phyloP scores from a whole-genome alignment of 2,329 filamentous ascomycete genomes.

The Fonsecaea monophora region DNA sequence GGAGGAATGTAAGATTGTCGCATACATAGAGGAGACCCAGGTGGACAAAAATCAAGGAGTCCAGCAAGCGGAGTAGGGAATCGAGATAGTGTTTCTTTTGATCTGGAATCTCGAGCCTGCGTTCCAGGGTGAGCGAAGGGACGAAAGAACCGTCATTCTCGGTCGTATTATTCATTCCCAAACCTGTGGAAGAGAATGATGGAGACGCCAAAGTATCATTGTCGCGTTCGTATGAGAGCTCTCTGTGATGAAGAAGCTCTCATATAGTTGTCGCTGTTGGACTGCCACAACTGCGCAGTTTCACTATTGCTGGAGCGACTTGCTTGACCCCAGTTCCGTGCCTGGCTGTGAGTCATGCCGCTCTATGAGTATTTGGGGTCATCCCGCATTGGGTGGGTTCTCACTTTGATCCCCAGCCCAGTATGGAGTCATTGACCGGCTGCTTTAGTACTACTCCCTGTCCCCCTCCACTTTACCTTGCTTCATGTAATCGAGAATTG shows the following conservation, averaged over 20 bases:
- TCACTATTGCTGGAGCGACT: background rate
- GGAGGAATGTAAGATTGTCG: constrained; percentile 61
- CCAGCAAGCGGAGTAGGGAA: constrained; percentile 63
- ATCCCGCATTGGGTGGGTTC: background rate
- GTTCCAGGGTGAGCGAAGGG: constrained; percentile 18
- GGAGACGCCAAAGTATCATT: constrained; percentile 20
- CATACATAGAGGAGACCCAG: constrained; percentile 68
- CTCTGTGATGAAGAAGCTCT: constrained; percentile 6
- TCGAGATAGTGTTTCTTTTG: constrained; percentile 60
- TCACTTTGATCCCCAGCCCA: background rate
- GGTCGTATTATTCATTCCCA: constrained; percentile 22
- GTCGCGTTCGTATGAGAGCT: constrained; percentile 6
- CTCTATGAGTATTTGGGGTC: background rate
- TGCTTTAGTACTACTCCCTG: background rate
- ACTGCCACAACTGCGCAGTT: background rate
- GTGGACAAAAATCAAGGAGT: constrained; percentile 67
- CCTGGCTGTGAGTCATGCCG: background rate
- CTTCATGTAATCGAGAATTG: too few species aligned
- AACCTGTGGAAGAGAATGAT: constrained; percentile 7
- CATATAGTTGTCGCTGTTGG: background rate
- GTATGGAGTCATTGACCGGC: background rate
- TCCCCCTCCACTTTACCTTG: background rate
- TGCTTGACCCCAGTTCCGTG: background rate
- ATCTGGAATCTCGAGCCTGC: constrained; percentile 28
- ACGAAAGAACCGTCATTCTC: constrained; percentile 27